phyloP scores from a whole-genome alignment of 2,329 filamentous ascomycete species.

The Botrytis deweyae region DNA sequence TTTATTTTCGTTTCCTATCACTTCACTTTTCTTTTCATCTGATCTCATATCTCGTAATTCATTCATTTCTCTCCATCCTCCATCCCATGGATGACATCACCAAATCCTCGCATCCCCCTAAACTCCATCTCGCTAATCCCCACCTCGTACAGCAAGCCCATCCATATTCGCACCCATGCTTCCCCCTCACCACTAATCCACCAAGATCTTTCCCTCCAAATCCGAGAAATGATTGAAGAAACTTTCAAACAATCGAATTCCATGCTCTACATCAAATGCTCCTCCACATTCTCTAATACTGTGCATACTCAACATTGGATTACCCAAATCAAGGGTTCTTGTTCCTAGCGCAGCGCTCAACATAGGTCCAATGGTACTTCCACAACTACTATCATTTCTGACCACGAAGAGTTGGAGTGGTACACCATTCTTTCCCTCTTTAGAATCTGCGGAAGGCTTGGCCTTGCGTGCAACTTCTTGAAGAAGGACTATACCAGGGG shows the following conservation, averaged over 20 bases:
- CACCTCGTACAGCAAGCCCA: neutral
- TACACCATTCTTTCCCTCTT: constrained; percentile 60
- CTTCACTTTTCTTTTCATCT: neutral
- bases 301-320: constrained; percentile 82
- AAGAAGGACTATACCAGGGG: constrained; percentile 87
- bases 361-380: constrained; percentile 98
- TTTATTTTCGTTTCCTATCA: neutral
- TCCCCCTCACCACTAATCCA: neutral
- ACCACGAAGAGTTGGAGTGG: constrained; percentile 96
- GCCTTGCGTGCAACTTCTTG: constrained; percentile 75
- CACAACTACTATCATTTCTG: constrained; percentile 90
- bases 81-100: neutral
- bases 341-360: constrained; percentile 82
- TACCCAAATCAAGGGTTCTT: constrained; percentile 87
- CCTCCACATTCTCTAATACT: constrained; percentile 92
- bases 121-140: neutral
- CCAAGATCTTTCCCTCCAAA: constrained; percentile 54
- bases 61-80: neutral
- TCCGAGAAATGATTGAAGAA: constrained; percentile 86
- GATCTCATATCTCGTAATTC: neutral
- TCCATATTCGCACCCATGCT: neutral
- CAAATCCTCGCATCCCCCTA: neutral
- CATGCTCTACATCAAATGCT: constrained; percentile 81
- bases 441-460: constrained; percentile 48
- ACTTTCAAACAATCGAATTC: constrained; percentile 79